Base-by-base conservation (phyloP, 768 basidiomycete species). In the Collybia sp. region DNA sequence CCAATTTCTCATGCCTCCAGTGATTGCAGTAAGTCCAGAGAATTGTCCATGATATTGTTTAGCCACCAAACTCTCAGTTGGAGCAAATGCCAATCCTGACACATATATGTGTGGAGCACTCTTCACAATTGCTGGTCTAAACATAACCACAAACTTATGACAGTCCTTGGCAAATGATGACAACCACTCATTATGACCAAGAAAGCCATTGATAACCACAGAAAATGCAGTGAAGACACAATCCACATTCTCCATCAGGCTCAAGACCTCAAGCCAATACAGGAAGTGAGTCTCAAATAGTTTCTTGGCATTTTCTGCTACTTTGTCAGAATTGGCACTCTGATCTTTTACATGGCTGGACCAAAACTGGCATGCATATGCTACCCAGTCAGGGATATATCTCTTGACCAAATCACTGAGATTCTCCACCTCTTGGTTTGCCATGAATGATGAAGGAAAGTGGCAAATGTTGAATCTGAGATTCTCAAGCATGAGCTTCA, bases 381-480 rank as follows among this genome's bases (percentile, higher is more conserved):
- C 52, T 2, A 73, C 48, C 11, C 54, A 51, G 5, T 53, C 42
- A 2, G 68, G 51, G 15, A 73, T 68, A 16, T 38, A 42, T 3
- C 30, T 43, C 9, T 50, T 37, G 30, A 70, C 55, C 5, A 49
- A 51, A 4, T 12, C 12, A 0, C 41, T 18, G 1, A 60, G 37
- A 32, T 58, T 50, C 1, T 49, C 45, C 2, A 70, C 38, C 5
- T 63, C 58, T 12, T 35, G n/a, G 19, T 72, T 70, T 12, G 34
- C 47, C 0, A 58, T 17, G 41, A 62, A 60, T 4, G 71, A 72
- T 25, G 66, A 58, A 31, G 66, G 44, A 10, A 73, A 46, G 9
- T 53, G 35, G 17, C 70, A 72, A 9, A 73, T 70, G 32, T 73
- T 71, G 55, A 73, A 72, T 41, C 45, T 52, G 32, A 72, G 64